Base-by-base conservation (phyloP, 139 green algal species). In the Mychonastes homosphaera region DNA sequence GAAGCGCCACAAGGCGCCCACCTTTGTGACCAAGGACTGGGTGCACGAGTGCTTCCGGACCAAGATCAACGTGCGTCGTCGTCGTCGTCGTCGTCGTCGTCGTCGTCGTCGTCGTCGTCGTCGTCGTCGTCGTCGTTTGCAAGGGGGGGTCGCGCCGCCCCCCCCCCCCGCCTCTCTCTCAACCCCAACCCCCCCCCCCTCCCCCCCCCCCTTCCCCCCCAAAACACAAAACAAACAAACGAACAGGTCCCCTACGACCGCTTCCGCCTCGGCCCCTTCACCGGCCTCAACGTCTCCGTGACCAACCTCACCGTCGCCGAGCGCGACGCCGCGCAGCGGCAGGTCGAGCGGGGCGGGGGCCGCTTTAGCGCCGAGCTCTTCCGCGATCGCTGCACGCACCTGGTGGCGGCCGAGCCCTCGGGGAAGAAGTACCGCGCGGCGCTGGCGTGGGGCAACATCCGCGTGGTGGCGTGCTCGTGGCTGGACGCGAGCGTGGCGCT, bases 11-110 rank as follows among this genome's bases (percentile, higher is more conserved):
- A n/a, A n/a, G n/a, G n/a, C n/a, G n/a, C n/a, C n/a, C n/a, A n/a
- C n/a, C n/a, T n/a, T n/a, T 6, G 56, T 63, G 2, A 63, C 41
- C 15, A 54, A 63, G 21, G n/a, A 63, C 41, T 63, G 56, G 56
- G 56, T 63, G 6, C 43, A 63, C 5, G 44, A 21, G 5, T 55
- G 56, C 43, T 47, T 47, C 21, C 40, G 51, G 30, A 24, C 13
- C 7, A 10, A 63, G 36, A 47, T 38, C 27, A 26, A 54, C 27
- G 47, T 33, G 47, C 24, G 27, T 15, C 23, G 12, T 21, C 23
- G 24, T 23, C 23, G 43, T 55, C 43, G 56, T 64, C 21, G n/a
- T 13, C 16, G 34, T 46, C 24, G 7, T 21, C 10, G 21, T 9
- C 26, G 43, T 35, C 15, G 13, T 35, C 4, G 26, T 64, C 0